Evolutionary conservation across 164 flowering plant genomes (phyloP).

Genomic region (Umbellularia californica): DNA sequence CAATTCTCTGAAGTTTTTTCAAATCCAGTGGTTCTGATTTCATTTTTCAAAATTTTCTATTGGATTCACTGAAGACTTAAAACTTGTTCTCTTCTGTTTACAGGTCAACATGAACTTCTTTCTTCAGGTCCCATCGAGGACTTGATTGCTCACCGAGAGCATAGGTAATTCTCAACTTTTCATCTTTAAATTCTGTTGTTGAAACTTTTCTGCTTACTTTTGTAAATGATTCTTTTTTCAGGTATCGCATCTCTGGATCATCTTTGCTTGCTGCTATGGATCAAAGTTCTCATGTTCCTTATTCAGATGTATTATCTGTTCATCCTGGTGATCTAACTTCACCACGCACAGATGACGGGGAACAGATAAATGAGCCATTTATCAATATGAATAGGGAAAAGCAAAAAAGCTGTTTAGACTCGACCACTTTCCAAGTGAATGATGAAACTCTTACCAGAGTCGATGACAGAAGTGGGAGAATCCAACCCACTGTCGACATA

Average conservation of each 20-base stretch:
- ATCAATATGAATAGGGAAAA: conserved; percentile 34
- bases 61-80: background rate
- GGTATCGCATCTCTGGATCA: conserved; percentile 99
- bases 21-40: background rate
- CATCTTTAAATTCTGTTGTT: background rate
- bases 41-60: background rate
- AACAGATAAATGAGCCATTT: conserved; percentile 46
- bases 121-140: conserved; percentile 99
- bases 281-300: conserved; percentile 79
- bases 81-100: conserved; percentile 4
- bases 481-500: conserved; percentile 83
- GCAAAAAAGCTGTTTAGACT: conserved; percentile 31
- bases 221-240: conserved; percentile 18
- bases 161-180: conserved; percentile 49
- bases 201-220: background rate
- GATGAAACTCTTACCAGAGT: conserved; percentile 48
- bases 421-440: conserved; percentile 35
- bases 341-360: conserved; percentile 43
- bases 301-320: conserved; percentile 40
- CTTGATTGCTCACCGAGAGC: conserved; percentile 97
- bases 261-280: conserved; percentile 98
- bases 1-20: background rate
- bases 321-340: conserved; percentile 39
- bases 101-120: conserved; percentile 98
- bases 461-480: conserved; percentile 85